Percentiles rank a stretch among this genome's conserved stretches.
Evolutionary conservation across 1,284 basidiomycete species (phyloP).

Genomic region (Erythrobasidium hasegawianum): DNA sequence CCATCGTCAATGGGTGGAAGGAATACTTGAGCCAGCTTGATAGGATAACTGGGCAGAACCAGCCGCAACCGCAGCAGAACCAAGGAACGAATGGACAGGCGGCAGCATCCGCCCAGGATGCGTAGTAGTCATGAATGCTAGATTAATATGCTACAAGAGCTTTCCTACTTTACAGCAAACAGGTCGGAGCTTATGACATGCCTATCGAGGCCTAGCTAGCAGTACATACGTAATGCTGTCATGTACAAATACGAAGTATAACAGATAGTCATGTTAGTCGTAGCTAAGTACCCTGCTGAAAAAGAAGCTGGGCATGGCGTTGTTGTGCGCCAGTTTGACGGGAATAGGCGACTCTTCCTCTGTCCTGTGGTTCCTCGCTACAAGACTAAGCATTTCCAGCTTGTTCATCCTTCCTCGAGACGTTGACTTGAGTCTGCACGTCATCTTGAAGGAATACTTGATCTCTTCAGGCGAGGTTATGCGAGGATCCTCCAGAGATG

Average conservation of each 20-base stretch:
- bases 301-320: slow-evolving; percentile 41
- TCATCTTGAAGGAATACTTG: slow-evolving; percentile 44
- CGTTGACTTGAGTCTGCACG: slow-evolving; percentile 38
- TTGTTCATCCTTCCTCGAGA: slow-evolving; percentile 44
- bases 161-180: not conserved
- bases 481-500: slow-evolving; percentile 40
- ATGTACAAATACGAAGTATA: not conserved
- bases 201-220: too few relatives aligned
- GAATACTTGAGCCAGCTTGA: slow-evolving; percentile 29
- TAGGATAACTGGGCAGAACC: slow-evolving; percentile 8
- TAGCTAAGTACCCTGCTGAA: slow-evolving; percentile 42
- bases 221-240: not conserved
- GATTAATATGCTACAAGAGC: not conserved
- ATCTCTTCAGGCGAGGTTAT: slow-evolving; percentile 25
- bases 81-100: not conserved
- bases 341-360: slow-evolving; percentile 35
- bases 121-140: not conserved
- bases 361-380: slow-evolving; percentile 36
- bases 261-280: slow-evolving; percentile 24
- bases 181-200: not conserved
- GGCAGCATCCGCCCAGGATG: not conserved
- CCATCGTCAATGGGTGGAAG: slow-evolving; percentile 53
- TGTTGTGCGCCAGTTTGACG: slow-evolving; percentile 38
- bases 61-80: not conserved
- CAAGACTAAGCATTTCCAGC: slow-evolving; percentile 41